Conservation (phyloP, 2,329 filamentous ascomycete genomes). For the Coniochaeta sp. region DNA sequence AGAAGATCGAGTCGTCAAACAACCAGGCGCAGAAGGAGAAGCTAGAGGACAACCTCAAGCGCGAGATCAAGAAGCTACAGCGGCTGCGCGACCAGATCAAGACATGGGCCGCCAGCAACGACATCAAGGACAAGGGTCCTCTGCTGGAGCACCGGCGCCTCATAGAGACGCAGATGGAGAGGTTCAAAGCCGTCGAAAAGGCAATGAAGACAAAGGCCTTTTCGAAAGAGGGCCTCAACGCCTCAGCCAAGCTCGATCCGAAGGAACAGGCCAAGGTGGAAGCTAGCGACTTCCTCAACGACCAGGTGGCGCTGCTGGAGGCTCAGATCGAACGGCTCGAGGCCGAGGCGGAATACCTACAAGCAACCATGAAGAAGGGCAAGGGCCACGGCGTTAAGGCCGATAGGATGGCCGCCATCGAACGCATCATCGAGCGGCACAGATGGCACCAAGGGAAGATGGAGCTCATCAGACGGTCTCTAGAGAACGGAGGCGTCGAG, state of each 20-base stretch:
- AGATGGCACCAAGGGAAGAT: conserved; percentile 95
- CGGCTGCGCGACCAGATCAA: conserved; percentile 97
- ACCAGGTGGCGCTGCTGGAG: conserved; percentile 86
- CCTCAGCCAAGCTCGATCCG: conserved; percentile 90
- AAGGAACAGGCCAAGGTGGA: conserved; percentile 94
- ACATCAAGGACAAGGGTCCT: conserved; percentile 98
- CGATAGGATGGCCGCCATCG: conserved; percentile 81
- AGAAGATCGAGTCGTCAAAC: conserved; percentile 90
- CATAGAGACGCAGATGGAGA: conserved; percentile 99
- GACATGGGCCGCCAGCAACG: conserved; percentile 96
- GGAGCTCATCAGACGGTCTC: conserved; percentile 78
- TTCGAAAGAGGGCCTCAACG: conserved; percentile 92
- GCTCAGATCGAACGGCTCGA: conserved; percentile 89
- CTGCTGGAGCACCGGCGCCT: conserved; percentile 88
- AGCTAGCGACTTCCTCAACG: conserved; percentile 75
- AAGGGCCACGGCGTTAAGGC: conserved; percentile 80
- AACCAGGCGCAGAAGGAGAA: conserved; percentile 97
- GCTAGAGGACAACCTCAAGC: conserved; percentile 94
- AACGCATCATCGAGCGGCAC: conserved; percentile 78
- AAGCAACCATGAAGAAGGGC: conserved; percentile 88
- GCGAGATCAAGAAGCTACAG: conserved; percentile 99
- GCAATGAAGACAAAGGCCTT: conserved; percentile 99
- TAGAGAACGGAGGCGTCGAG: conserved; percentile 91
- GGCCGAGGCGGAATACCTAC: conserved; percentile 79
- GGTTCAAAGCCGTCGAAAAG: conserved; percentile 99